These are phyloP conservation scores for Cercospora citrullina DNA, from an alignment of 2,329 filamentous ascomycete species.

Conservation along the genomic window DNA sequence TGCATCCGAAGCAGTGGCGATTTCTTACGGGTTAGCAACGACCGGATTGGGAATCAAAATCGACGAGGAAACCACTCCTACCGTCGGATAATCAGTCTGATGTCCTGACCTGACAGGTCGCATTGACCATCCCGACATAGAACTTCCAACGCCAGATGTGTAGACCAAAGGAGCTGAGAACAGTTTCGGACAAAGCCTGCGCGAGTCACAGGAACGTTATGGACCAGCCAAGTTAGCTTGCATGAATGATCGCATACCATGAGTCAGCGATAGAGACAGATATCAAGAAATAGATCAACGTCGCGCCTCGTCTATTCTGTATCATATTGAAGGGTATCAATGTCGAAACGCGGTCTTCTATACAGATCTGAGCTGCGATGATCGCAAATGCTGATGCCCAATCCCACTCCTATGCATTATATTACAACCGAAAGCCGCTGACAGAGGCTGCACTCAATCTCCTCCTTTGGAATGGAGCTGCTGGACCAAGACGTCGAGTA, in stretches of 20 bases:
- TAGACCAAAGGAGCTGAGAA: background rate
- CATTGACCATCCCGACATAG: background rate
- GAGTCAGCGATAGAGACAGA: background rate
- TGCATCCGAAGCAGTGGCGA: slow-evolving; percentile 55
- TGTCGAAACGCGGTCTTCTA: background rate
- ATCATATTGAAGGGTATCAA: background rate
- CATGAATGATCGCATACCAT: background rate
- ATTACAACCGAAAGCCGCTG: background rate
- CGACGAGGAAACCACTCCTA: slow-evolving; percentile 20
- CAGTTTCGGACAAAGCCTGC: background rate
- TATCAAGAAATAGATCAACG: background rate
- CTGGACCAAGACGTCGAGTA: background rate
- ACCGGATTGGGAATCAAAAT: slow-evolving; percentile 41
- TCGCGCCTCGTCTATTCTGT: background rate
- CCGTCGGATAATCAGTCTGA: slow-evolving; percentile 4
- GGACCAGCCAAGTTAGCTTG: background rate
- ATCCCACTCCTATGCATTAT: background rate
- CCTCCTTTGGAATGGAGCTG: background rate
- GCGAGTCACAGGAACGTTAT: background rate
- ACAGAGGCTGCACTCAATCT: background rate
- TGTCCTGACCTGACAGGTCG: background rate
- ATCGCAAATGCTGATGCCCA: background rate
- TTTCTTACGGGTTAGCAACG: slow-evolving; percentile 55
- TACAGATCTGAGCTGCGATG: slow-evolving; percentile 1
- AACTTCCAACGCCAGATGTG: background rate